Conservation (phyloP, 805 yeast species). For the Ogataea pini region DNA sequence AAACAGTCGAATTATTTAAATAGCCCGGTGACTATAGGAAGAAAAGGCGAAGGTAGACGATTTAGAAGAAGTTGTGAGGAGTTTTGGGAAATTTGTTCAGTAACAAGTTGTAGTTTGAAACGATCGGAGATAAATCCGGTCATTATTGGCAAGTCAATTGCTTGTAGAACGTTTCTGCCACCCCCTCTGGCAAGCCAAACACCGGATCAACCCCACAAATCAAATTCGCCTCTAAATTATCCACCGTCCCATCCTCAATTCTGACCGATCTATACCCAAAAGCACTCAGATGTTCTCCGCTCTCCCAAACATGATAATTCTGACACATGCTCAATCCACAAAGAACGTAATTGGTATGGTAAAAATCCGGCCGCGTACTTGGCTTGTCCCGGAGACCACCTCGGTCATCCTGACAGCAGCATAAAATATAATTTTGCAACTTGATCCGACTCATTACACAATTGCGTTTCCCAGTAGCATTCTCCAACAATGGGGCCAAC, state of each 20-base stretch:
- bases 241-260: constrained; percentile 21
- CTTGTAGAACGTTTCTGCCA: constrained; percentile 17
- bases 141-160: not conserved
- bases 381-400: constrained; percentile 88
- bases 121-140: not conserved
- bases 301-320: constrained; percentile 36
- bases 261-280: constrained; percentile 31
- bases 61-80: too few species aligned
- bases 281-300: constrained; percentile 22
- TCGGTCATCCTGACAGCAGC: constrained; percentile 67
- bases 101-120: too few species aligned
- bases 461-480: constrained; percentile 37
- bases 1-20: too few species aligned
- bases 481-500: constrained; percentile 61
- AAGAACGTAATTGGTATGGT: constrained; percentile 85
- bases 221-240: constrained; percentile 20
- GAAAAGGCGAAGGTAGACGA: too few species aligned
- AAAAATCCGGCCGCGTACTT: constrained; percentile 74
- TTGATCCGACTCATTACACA: constrained; percentile 52
- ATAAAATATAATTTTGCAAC: constrained; percentile 63
- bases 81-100: too few species aligned
- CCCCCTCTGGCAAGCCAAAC: constrained; percentile 54
- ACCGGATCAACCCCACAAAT: constrained; percentile 50
- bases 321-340: constrained; percentile 71
- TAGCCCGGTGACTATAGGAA: too few species aligned